Percentiles rank a stretch among this genome's conserved stretches.
These are phyloP conservation scores for Amanita bisporigera DNA, from an alignment of 1,284 basidiomycete genomes.

Conservation along the genomic window DNA sequence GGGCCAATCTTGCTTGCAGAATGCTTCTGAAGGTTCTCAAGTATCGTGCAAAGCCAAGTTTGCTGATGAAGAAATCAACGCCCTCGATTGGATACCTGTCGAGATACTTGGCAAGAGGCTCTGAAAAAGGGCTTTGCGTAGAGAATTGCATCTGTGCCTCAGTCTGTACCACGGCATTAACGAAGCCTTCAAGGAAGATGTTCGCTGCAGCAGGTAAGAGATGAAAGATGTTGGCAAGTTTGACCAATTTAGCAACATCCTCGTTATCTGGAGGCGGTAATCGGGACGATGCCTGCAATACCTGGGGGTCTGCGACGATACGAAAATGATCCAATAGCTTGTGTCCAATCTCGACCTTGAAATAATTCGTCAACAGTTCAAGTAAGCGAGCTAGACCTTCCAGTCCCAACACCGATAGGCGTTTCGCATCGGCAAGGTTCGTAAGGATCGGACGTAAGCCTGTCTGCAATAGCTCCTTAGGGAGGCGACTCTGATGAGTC, in stretches of 20 bases:
- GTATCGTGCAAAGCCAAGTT: conserved; percentile 76
- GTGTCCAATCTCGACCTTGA: conserved; percentile 99
- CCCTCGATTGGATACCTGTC: conserved; percentile 91
- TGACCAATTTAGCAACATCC: conserved; percentile 91
- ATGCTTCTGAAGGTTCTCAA: conserved; percentile 84
- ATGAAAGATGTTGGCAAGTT: conserved; percentile 97
- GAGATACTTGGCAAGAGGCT: conserved; percentile 90
- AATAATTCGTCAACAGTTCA: conserved; percentile 97
- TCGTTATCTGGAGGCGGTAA: conserved; percentile 88
- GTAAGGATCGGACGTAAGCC: conserved; percentile 96
- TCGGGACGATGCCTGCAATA: conserved; percentile 80
- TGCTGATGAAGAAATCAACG: conserved; percentile 83
- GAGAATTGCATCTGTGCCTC: conserved; percentile 93
- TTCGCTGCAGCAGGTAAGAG: conserved; percentile 93
- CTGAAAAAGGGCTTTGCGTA: conserved; percentile 90
- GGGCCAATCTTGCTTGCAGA: conserved; percentile 77
- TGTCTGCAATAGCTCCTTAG: conserved; percentile 95
- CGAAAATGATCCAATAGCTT: conserved; percentile 98
- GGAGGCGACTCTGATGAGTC: conserved; percentile 89
- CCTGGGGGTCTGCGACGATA: conserved; percentile 84
- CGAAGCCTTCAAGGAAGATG: conserved; percentile 89
- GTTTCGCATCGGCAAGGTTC: conserved; percentile 97
- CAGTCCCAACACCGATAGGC: conserved; percentile 92
- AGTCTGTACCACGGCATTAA: conserved; percentile 91
- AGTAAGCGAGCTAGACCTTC: conserved; percentile 96